A percentile compares a stretch with the other conserved stretches of the same genome.
Conservation (phyloP, 2,329 filamentous ascomycete species). For the Cladorrhinum sp. region DNA sequence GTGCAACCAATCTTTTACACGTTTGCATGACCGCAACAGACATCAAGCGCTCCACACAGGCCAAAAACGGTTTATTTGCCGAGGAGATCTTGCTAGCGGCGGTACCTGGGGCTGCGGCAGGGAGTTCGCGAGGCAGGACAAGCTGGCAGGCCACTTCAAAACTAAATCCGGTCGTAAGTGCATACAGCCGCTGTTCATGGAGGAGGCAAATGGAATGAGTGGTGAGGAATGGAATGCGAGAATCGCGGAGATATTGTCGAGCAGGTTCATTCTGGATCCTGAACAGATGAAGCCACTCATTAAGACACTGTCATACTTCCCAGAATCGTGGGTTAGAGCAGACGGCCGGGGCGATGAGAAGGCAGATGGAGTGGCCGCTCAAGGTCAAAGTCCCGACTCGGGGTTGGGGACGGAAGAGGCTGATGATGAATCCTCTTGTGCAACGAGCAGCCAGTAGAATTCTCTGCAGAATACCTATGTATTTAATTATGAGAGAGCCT, state of each 20-base stretch:
- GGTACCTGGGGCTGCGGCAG: constrained; percentile 26
- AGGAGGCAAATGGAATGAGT: neutral
- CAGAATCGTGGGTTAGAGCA: neutral
- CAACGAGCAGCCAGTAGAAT: neutral
- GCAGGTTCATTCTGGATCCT: neutral
- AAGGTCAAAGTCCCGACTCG: neutral
- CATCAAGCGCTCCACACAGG: constrained; percentile 22
- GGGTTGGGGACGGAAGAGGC: neutral
- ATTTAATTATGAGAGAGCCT: too few relatives aligned
- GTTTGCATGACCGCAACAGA: constrained; percentile 21
- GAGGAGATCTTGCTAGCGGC: constrained; percentile 24
- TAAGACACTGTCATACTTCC: neutral
- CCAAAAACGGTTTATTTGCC: constrained; percentile 24
- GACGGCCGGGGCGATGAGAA: neutral
- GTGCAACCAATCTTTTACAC: constrained; percentile 22
- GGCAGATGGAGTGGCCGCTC: neutral
- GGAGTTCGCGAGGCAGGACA: constrained; percentile 25
- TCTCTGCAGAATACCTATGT: too few relatives aligned
- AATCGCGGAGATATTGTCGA: neutral
- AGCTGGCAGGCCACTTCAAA: constrained; percentile 23
- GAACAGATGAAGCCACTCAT: neutral
- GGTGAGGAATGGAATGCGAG: neutral
- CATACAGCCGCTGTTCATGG: constrained; percentile 12
- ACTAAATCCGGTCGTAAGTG: constrained; percentile 24
- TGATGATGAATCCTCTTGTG: neutral